Evolutionary conservation across 1,284 basidiomycete genomes (phyloP), one percentile per base, ranked within the genome.

Genomic region (Blastosporella zonata): DNA sequence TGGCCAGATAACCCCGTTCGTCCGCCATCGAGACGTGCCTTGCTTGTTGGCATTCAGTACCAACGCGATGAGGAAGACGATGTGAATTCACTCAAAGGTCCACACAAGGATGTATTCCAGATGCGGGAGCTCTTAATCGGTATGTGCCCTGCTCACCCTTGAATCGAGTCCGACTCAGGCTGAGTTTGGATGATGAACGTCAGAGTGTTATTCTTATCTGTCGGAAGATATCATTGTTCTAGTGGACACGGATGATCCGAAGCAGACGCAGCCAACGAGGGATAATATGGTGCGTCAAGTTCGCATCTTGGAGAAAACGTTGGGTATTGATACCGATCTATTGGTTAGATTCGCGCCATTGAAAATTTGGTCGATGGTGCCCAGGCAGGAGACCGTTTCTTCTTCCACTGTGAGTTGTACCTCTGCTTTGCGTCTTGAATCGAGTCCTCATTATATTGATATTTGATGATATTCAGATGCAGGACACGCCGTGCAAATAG

Each of bases 321-420:
- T 27, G 6, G 25, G 6, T 27, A 6, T 27, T 9, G 25, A 38
- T 6, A 18, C 21, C 10, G 29, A 31, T 4, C 13, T 31, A 4
- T 18, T 31, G 21, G 47, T 29, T 38, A 18, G 62, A 47, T 67
- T 8, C 48, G 22, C 6, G 57, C 54, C 0, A 65, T 68, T 3
- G 33, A 55, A 9, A 41, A 59, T 3, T 50, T 69, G 3, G 62
- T 69, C 2, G 43, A 58, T 28, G 65, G 57, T 20, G 65, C 61
- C 5, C 49, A 56, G n/a, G 31, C 57, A 0, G 59, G 59, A 7
- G 67, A 69, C 44, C 47, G 45, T 0, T 60, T 67, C 43, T 65
- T 64, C 47, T 69, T 69, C 43, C 61, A 66, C 34, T 69, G n/a
- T n/a, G n/a, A n/a, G n/a, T n/a, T n/a, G 67, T 67, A 34, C 31